phyloP scores from a whole-genome alignment of 208 protist species.

The Acanthamoeba pearcei region DNA sequence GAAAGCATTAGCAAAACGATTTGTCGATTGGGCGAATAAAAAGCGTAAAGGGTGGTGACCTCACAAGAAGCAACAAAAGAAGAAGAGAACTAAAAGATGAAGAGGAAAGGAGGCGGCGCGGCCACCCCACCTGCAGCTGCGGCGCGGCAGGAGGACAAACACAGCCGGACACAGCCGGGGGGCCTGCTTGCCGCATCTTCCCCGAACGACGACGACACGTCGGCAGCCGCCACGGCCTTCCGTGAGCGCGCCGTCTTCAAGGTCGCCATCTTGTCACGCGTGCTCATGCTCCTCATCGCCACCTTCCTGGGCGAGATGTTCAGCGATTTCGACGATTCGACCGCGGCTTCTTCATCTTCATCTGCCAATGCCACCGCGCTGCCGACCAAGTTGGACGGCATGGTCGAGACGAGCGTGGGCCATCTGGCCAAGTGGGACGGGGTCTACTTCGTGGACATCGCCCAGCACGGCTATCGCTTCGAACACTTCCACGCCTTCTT shows the following conservation, averaged over 20 bases:
- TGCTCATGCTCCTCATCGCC: neutral
- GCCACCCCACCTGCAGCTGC: too few relatives aligned
- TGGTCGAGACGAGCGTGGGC: neutral
- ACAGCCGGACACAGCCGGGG: neutral
- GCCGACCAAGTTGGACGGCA: neutral
- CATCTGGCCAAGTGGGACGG: conserved; percentile 35
- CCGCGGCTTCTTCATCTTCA: neutral
- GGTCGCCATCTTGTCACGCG: conserved; percentile 7
- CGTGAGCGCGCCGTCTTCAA: neutral
- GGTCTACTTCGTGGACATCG: conserved; percentile 41
- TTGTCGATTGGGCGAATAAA: too few relatives aligned
- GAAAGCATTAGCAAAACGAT: neutral
- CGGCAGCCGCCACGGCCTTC: neutral
- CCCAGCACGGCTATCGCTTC: conserved; percentile 7
- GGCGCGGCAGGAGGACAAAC: neutral
- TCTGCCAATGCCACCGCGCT: neutral
- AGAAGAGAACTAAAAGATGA: neutral
- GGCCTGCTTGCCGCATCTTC: neutral
- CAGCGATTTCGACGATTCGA: conserved; percentile 14
- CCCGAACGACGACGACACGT: neutral
- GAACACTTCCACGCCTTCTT: conserved; percentile 73
- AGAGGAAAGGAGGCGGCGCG: neutral
- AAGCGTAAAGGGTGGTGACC: neutral
- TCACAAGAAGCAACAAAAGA: neutral
- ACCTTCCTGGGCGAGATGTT: neutral